A percentile compares a stretch with the other conserved stretches of the same genome.
These are phyloP conservation scores for Alternaria gansuensis DNA, from an alignment of 2,329 filamentous ascomycete genomes.

Conservation along the genomic window DNA sequence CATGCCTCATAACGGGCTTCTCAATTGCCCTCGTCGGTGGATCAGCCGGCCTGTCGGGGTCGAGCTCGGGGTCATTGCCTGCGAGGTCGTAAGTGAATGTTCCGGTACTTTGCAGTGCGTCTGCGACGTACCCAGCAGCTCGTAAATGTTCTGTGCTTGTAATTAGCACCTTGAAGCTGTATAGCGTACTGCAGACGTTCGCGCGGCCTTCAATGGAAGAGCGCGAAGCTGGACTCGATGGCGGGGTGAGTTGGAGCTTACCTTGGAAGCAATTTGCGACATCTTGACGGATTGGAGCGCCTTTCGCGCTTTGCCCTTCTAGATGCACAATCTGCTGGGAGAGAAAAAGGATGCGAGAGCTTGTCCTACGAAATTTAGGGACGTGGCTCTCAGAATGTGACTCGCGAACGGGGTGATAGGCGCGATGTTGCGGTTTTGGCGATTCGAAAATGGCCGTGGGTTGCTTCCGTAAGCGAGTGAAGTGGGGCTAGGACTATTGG, in stretches of 20 bases:
- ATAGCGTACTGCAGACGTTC: constrained; percentile 1
- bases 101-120: constrained; percentile 19
- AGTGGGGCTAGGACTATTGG: constrained; percentile 23
- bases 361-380: constrained; percentile 51
- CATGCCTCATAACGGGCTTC: constrained; percentile 77
- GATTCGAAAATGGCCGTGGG: constrained; percentile 23
- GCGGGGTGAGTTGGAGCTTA: constrained; percentile 40
- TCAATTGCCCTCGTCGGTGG: constrained; percentile 89
- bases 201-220: constrained; percentile 22
- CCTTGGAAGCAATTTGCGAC: constrained; percentile 57
- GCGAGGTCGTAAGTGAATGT: constrained; percentile 41
- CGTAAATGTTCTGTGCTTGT: constrained; percentile 83
- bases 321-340: constrained; percentile 54
- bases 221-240: constrained; percentile 18
- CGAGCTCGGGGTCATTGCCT: constrained; percentile 76
- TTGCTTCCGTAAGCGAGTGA: constrained; percentile 26
- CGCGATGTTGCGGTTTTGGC: constrained; percentile 44
- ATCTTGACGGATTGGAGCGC: constrained; percentile 55
- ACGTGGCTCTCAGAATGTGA: constrained; percentile 51
- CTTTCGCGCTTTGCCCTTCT: constrained; percentile 56
- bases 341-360: constrained; percentile 48
- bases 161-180: constrained; percentile 49
- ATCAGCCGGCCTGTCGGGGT: constrained; percentile 76
- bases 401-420: constrained; percentile 42
- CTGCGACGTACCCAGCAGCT: constrained; percentile 84